These are phyloP conservation scores for Umbilicus rupestris DNA, from an alignment of 164 flowering plant genomes.

Conservation along the genomic window DNA sequence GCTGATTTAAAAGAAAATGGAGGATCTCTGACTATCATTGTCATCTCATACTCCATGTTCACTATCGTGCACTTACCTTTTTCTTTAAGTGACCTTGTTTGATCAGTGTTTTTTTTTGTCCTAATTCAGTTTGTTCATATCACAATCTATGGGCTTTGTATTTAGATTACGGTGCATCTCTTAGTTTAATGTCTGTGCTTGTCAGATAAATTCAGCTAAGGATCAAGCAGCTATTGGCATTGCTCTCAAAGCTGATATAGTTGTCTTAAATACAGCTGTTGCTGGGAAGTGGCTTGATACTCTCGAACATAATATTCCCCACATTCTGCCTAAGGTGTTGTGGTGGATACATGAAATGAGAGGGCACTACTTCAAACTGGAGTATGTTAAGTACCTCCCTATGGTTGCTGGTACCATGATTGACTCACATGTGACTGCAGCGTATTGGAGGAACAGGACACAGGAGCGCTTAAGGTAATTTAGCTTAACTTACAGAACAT, in stretches of 20 bases:
- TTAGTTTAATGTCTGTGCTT: constrained; percentile 1
- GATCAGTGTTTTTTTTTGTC: neutral
- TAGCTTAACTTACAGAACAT: neutral
- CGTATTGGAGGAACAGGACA: constrained; percentile 91
- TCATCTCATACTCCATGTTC: no score
- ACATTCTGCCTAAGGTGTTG: constrained; percentile 79
- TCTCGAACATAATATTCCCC: constrained; percentile 65
- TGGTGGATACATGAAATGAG: constrained; percentile 99
- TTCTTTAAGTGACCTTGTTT: neutral
- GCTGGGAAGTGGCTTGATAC: constrained; percentile 98
- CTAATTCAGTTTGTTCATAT: neutral
- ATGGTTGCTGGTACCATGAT: constrained; percentile 96
- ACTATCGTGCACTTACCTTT: neutral
- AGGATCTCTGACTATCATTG: no score
- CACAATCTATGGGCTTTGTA: neutral
- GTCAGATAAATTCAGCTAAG: constrained; percentile 66
- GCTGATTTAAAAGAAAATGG: no score
- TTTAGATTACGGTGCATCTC: neutral
- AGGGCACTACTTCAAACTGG: constrained; percentile 88
- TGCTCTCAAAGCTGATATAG: constrained; percentile 85
- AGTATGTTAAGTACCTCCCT: constrained; percentile 94
- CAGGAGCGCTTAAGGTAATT: constrained; percentile 60
- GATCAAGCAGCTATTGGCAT: constrained; percentile 66
- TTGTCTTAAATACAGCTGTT: constrained; percentile 93
- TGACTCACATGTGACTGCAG: constrained; percentile 86